phyloP scores from a whole-genome alignment of 2,329 filamentous ascomycete species.

The Fusarium veterinarium region DNA sequence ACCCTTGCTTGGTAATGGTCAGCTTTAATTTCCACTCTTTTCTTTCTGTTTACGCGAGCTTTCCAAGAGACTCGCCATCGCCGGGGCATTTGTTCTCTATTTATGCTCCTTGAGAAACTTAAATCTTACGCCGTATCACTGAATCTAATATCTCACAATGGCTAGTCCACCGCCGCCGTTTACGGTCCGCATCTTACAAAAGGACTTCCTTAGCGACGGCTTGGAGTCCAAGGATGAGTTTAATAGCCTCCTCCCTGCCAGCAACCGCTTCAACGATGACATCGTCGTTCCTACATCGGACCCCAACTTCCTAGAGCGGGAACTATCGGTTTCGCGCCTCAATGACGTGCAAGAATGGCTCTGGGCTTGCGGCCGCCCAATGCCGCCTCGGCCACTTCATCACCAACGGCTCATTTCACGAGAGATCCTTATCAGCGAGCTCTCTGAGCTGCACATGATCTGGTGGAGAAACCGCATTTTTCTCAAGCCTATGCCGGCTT shows the following conservation, averaged over 20 bases:
- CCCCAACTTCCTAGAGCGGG: constrained; percentile 28
- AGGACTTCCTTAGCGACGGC: background rate
- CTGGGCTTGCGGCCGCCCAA: constrained; percentile 40
- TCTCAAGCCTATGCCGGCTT: constrained; percentile 56
- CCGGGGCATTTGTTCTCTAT: background rate
- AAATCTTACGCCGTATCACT: background rate
- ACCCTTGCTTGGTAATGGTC: constrained; percentile 18
- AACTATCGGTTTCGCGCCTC: constrained; percentile 31
- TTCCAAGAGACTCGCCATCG: background rate
- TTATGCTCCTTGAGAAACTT: background rate
- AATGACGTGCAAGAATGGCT: constrained; percentile 33
- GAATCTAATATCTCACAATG: background rate
- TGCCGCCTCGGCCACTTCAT: constrained; percentile 54
- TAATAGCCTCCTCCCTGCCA: constrained; percentile 18
- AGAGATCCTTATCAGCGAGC: constrained; percentile 52
- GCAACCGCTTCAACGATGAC: constrained; percentile 29
- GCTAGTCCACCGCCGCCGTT: constrained; percentile 23
- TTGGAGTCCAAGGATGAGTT: background rate
- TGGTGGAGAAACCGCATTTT: constrained; percentile 53
- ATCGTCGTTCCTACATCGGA: constrained; percentile 26
- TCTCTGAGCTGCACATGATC: constrained; percentile 53
- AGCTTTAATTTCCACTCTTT: constrained; percentile 17
- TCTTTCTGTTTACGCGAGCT: background rate
- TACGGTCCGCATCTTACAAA: constrained; percentile 19
- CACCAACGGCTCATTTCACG: constrained; percentile 50